A percentile compares a stretch with the other conserved stretches of the same genome.
These are phyloP conservation scores for Gnomoniopsis sp. DNA, from an alignment of 2,329 filamentous ascomycete species.

Conservation along the genomic window DNA sequence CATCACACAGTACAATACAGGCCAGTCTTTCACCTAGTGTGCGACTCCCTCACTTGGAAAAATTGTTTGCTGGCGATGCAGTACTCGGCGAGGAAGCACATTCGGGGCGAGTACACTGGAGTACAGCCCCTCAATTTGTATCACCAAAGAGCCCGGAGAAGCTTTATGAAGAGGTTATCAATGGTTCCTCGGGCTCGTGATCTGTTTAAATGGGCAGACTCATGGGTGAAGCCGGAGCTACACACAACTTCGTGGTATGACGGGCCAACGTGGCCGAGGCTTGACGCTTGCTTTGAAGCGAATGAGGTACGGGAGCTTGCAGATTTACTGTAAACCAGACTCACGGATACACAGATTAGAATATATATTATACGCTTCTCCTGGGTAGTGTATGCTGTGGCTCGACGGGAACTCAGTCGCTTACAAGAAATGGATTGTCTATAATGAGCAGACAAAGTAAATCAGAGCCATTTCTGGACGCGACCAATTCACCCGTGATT, in stretches of 20 bases:
- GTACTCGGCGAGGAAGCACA: not conserved
- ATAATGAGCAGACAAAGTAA: too few species aligned
- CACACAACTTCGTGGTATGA: not conserved
- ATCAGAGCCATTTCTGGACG: too few species aligned
- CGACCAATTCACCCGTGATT: too few species aligned
- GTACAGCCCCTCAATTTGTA: not conserved
- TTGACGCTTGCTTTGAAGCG: not conserved
- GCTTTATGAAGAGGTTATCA: not conserved
- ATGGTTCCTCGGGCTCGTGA: not conserved
- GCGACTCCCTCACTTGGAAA: not conserved
- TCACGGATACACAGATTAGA: too few species aligned
- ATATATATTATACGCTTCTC: too few species aligned
- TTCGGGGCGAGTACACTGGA: not conserved
- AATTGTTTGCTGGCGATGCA: conserved; percentile 3
- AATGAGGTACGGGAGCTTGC: not conserved
- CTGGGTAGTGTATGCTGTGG: too few species aligned
- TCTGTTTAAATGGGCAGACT: not conserved
- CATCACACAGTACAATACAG: not conserved
- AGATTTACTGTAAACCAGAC: not conserved
- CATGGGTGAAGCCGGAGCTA: not conserved
- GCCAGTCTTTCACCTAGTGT: not conserved
- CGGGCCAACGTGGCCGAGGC: too few species aligned
- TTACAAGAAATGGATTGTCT: too few species aligned
- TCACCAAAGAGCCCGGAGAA: not conserved
- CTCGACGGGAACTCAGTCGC: too few species aligned